phyloP scores from a whole-genome alignment of 345 rosid genomes.

The Eucalyptus paniculata region DNA sequence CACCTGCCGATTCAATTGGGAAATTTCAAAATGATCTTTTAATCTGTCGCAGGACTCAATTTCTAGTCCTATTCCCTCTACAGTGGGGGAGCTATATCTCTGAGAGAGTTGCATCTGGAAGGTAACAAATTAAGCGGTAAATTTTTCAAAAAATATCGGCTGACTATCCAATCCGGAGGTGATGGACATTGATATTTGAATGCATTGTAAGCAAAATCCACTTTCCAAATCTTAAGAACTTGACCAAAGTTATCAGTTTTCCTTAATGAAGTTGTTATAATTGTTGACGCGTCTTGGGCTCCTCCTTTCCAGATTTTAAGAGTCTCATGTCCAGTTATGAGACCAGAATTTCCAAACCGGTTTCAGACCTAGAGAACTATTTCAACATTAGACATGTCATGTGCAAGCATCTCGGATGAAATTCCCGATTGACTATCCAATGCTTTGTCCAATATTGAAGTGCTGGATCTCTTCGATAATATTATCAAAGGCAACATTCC shows the following conservation, averaged over 20 bases:
- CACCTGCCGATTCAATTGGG: background rate
- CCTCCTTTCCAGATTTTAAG: background rate
- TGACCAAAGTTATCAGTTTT: background rate
- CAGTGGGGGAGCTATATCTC: background rate
- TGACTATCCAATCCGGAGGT: no score
- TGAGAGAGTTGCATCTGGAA: background rate
- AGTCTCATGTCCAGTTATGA: no score
- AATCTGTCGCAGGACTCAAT: background rate
- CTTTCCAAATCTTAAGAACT: slow-evolving; percentile 3
- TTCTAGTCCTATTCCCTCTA: background rate
- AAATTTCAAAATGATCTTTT: background rate
- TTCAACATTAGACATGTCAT: no score
- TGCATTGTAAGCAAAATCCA: background rate
- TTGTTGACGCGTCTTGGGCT: background rate
- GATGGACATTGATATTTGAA: no score
- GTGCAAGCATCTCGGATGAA: background rate
- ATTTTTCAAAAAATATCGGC: no score
- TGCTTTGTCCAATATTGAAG: no score
- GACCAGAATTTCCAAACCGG: no score
- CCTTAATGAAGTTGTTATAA: background rate
- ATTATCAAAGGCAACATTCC: no score
- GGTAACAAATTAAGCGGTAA: background rate
- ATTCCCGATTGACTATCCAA: background rate
- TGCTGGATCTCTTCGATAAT: no score
- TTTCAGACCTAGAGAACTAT: no score